Evolutionary conservation across 2,329 filamentous ascomycete species (phyloP), one percentile per base, ranked within the genome.

Genomic region (Beauveria bassiana): DNA sequence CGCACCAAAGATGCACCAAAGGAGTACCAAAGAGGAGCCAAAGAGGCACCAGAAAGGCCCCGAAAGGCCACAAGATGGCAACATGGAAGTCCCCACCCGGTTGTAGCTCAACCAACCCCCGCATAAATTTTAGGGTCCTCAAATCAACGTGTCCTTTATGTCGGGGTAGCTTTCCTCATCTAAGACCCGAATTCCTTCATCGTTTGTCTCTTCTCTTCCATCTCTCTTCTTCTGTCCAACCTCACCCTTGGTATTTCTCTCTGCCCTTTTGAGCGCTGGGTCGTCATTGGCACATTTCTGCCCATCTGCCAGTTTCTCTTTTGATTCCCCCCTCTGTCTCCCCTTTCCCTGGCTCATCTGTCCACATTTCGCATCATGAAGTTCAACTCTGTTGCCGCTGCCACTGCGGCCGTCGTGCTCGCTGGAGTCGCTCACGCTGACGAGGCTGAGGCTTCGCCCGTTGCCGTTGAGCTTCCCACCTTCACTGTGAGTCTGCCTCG

Each of bases 361-460:
- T 38, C n/a, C 46, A 47, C 18, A 34, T 26, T 20, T 61, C 24
- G 55, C 82, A 86, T 72, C 73, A 96, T 96, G 91, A 91, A 89
- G 86, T 86, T 96, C 78, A 88, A 89, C 79, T 81, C 89, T 75
- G 85, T 89, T 72, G 84, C 91, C 70, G 88, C 88, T 68, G 85
- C 89, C 68, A 84, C 89, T 72, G 88, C 90, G 73, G 89, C 90
- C 71, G 86, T 89, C 64, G 65, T 91, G 68, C 77, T 89, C 72
- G 88, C 87, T 67, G 84, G 86, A 74, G 85, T 86, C 68, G 87
- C 87, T 71, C 82, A 86, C 67, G 85, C 86, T 66, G 88, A 89
- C 66, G 86, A 89, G 66, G 79, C 81, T 63, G 84, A 88, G 72
- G 81, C 86, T 22, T 80, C 87, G 62, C 77, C 84, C 61, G 79